Percentiles rank a stretch among this genome's conserved stretches.
phyloP scores from a whole-genome alignment of 345 rosid species.

The Camelina hispida region DNA sequence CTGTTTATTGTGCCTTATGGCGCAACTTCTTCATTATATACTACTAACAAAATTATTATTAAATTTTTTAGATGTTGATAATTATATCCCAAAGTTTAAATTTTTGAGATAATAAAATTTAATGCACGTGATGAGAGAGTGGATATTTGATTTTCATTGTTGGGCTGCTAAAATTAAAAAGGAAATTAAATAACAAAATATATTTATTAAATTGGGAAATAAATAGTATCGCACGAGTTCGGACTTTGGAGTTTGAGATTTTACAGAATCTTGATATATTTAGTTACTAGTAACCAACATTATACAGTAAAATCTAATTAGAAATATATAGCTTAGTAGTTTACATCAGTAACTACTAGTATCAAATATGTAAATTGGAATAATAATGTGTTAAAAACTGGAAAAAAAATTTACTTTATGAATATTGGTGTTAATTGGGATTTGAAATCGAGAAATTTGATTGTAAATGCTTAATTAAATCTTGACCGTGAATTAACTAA shows the following conservation, averaged over 20 bases:
- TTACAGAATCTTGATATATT: background rate
- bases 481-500: background rate
- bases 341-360: background rate
- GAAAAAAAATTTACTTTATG: background rate
- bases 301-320: background rate
- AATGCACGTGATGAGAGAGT: slow-evolving; percentile 42
- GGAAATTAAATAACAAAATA: background rate
- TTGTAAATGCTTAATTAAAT: background rate
- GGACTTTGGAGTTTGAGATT: background rate
- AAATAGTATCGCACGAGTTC: slow-evolving; percentile 9
- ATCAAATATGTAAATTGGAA: background rate
- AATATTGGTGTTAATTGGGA: background rate
- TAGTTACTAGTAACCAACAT: background rate
- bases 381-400: background rate
- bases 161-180: slow-evolving; percentile 15
- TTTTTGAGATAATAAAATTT: background rate
- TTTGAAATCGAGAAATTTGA: slow-evolving; percentile 7
- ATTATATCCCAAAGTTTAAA: slow-evolving; percentile 1
- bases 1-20: slow-evolving; percentile 35
- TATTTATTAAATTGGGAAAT: background rate
- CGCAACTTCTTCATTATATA: slow-evolving; percentile 28
- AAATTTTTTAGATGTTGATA: background rate
- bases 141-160: slow-evolving; percentile 26
- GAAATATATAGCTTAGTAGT: background rate
- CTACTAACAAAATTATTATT: background rate